These are phyloP conservation scores for Fusarium newnesense DNA, from an alignment of 2,329 filamentous ascomycete species.

Conservation along the genomic window DNA sequence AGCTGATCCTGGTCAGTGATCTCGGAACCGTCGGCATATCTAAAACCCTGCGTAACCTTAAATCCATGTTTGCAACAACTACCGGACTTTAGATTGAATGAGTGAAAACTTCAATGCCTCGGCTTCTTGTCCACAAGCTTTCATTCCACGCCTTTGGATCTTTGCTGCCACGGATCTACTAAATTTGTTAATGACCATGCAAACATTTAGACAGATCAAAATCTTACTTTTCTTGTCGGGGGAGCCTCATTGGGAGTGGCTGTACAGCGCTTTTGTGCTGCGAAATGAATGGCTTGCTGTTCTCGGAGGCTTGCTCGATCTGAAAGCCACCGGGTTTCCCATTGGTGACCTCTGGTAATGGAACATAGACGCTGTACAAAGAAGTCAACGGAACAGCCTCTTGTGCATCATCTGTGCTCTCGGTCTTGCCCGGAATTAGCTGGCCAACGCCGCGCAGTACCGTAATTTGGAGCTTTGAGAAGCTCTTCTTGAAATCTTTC, in stretches of 20 bases:
- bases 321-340: neutral
- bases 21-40: neutral
- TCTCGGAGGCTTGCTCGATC: neutral
- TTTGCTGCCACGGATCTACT: accelerated
- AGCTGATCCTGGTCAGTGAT: neutral
- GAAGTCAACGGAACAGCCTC: neutral
- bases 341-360: neutral
- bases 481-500: neutral
- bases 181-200: neutral
- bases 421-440: neutral
- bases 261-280: neutral
- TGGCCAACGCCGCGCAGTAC: neutral
- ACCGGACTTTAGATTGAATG: accelerated
- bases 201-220: accelerated
- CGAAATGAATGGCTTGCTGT: accelerated
- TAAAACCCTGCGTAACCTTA: neutral
- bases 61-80: neutral
- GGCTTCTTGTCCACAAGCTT: neutral
- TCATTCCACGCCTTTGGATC: neutral
- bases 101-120: neutral
- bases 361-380: accelerated
- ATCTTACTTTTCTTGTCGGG: accelerated
- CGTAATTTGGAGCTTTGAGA: neutral
- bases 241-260: neutral
- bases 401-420: no score